Evolutionary conservation across 345 rosid genomes (phyloP), one percentile per base, ranked within the genome.

Genomic region (Trapa bicornis): DNA sequence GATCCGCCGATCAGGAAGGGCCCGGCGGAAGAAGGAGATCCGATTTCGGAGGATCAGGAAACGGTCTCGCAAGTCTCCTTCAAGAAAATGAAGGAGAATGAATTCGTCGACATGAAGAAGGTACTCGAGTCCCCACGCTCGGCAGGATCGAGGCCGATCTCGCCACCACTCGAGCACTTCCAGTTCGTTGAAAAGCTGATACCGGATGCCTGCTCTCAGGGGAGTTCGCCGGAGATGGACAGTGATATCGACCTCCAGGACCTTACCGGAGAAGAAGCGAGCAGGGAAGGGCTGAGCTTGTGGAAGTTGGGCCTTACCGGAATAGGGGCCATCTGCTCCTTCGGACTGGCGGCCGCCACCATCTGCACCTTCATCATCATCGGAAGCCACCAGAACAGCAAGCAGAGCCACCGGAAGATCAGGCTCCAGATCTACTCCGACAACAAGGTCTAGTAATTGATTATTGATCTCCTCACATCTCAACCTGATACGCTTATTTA

Each of bases 51-150:
- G 77, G 74, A 70, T 67, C 86, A 79, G 74, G 91, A 87, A 53
- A 77, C 81, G 72, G 87, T 78, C 37, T 85, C 96, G 47, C 88
- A 85, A 75, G 87, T 93, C 74, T 90, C 84, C 96, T 92, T 92
- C 84, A 89, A 82, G 86, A 89, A 81, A 77, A 73, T 73, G 80
- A 87, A 80, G 85, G 94, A 87, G 79, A 79, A 76, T 75, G 83
- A 93, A 92, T 92, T 86, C 65, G 92, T 78, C 94, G 98, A 93
- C 97, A 88, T 89, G 96, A 92, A 82, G 83, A 45, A 82, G 83
- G 41, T 72, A 17, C 57, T 88, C 86, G 92, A 84, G 78, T 77
- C 88, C 17, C 94, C 92, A 13, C 82, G 70, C 78, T 81, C 93
- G 58, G 29, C 29, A 22, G 72, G 75, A 33, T 64, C 76, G 3